Evolutionary conservation across 164 flowering plant species (phyloP).

Genomic region (Taxillus chinensis): DNA sequence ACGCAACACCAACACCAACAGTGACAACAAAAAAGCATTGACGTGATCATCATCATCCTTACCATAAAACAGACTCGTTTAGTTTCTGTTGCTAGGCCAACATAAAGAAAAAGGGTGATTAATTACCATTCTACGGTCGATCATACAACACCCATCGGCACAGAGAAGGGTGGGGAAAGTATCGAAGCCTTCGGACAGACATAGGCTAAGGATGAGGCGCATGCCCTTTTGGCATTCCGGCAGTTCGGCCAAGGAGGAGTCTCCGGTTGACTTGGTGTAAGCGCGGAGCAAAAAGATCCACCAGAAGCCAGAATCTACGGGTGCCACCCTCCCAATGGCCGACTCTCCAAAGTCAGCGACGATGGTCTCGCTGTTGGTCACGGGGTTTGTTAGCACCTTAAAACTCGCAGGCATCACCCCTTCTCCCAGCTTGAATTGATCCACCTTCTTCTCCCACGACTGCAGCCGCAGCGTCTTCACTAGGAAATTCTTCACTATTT

Average conservation of each 20-base stretch:
- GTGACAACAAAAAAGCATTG: no score
- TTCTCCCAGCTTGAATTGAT: constrained; percentile 36
- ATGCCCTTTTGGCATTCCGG: constrained; percentile 55
- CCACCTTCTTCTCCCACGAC: constrained; percentile 45
- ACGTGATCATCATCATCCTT: no score
- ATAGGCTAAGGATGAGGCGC: constrained; percentile 37
- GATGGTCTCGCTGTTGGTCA: constrained; percentile 26
- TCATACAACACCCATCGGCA: constrained; percentile 58
- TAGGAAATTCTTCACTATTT: constrained; percentile 39
- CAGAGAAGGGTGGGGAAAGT: constrained; percentile 58
- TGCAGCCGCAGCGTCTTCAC: constrained; percentile 49
- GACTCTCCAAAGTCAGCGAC: constrained; percentile 44
- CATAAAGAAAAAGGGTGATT: constrained; percentile 1
- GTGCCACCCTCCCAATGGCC: constrained; percentile 46
- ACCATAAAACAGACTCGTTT: no score
- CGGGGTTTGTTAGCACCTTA: constrained; percentile 35
- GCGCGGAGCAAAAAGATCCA: constrained; percentile 56
- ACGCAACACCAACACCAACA: no score
- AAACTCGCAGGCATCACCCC: constrained; percentile 52
- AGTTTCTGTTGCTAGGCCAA: background rate
- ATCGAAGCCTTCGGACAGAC: constrained; percentile 55
- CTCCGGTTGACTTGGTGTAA: constrained; percentile 44
- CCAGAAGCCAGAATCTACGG: constrained; percentile 65
- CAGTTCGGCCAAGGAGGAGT: constrained; percentile 35
- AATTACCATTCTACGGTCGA: constrained; percentile 53